Conservation (phyloP, 208 protist species). For the Giardia muris region DNA sequence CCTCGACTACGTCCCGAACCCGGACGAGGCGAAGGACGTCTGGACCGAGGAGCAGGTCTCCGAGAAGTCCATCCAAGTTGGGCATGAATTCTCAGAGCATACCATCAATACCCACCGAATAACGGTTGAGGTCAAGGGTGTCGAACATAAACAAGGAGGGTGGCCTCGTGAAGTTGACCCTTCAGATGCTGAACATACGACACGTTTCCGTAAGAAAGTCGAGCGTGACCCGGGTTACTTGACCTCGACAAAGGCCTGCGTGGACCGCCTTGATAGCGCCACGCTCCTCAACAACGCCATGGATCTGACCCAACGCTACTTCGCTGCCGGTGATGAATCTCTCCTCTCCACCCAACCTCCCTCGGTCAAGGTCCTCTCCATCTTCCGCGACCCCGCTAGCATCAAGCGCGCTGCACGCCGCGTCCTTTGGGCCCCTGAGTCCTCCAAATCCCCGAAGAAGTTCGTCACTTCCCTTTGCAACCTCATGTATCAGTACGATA, state of each 20-base stretch:
- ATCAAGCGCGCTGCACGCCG: neutral
- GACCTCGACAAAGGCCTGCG: neutral
- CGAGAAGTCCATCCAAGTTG: neutral
- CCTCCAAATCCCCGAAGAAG: neutral
- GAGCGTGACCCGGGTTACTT: neutral
- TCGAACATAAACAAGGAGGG: neutral
- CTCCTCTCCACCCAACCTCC: too few relatives aligned
- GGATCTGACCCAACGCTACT: neutral
- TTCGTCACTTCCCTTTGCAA: neutral
- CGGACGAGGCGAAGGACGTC: neutral
- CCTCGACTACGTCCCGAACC: neutral
- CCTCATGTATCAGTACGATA: neutral
- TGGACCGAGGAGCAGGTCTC: neutral
- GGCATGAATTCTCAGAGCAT: neutral
- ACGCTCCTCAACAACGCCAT: neutral
- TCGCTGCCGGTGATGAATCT: neutral
- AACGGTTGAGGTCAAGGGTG: neutral
- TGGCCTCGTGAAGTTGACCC: neutral
- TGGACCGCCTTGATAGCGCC: neutral
- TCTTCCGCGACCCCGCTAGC: slow-evolving; percentile 13
- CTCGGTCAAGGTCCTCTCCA: neutral
- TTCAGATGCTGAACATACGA: neutral
- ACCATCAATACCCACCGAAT: slow-evolving; percentile 16
- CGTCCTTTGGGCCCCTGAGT: neutral
- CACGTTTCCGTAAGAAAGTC: neutral